phyloP scores from a whole-genome alignment of 2,329 filamentous ascomycete species.

The Tolypocladium pustulatum region DNA sequence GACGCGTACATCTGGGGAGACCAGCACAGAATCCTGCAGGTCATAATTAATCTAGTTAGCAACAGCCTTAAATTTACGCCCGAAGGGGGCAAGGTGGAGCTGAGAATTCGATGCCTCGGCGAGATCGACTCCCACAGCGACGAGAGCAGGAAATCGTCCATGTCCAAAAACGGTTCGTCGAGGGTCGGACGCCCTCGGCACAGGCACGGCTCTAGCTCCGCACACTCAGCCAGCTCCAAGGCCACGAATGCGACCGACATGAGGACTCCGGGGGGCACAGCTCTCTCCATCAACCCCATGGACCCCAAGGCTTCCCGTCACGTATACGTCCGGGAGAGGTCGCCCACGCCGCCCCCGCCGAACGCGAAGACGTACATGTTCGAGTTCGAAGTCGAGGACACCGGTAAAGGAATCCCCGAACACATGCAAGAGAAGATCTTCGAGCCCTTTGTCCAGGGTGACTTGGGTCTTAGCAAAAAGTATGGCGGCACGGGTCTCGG shows the following conservation, averaged over 20 bases:
- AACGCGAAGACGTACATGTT: constrained; percentile 61
- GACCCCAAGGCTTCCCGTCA: constrained; percentile 42
- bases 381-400: constrained; percentile 83
- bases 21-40: constrained; percentile 79
- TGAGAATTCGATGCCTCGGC: constrained; percentile 64
- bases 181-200: constrained; percentile 30
- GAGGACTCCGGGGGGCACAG: constrained; percentile 31
- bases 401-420: constrained; percentile 73
- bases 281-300: constrained; percentile 52
- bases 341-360: constrained; percentile 48
- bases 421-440: constrained; percentile 75
- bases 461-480: constrained; percentile 78
- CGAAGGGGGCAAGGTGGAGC: constrained; percentile 59
- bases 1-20: constrained; percentile 92
- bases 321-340: constrained; percentile 40
- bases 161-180: constrained; percentile 32
- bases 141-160: constrained; percentile 41
- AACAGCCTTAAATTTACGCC: constrained; percentile 91
- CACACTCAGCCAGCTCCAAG: constrained; percentile 39
- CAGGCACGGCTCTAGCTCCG: constrained; percentile 33
- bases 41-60: constrained; percentile 88
- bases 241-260: constrained; percentile 14
- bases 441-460: constrained; percentile 91
- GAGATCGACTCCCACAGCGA: constrained; percentile 37
- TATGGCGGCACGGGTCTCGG: constrained; percentile 83